Evolutionary conservation across 352 stramenopile species (phyloP), one percentile per base, ranked within the genome.

Genomic region (Phytopythium vexans): DNA sequence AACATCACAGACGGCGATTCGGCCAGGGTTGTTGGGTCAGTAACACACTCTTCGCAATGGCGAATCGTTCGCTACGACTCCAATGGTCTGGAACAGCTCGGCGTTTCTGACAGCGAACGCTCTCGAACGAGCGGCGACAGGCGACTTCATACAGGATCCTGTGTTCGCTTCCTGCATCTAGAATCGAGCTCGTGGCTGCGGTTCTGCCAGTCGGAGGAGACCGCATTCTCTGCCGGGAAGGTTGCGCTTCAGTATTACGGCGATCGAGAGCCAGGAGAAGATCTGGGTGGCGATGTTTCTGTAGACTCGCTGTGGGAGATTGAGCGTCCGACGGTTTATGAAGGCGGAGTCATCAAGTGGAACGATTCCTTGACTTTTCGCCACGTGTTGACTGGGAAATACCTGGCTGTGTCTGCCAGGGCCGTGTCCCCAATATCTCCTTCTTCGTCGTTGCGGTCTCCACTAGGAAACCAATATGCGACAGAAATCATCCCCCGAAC

Each of bases 121-220:
- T 43, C 55, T 40, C 16, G 54, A 8, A 44, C 38, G 6, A 52
- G 6, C 11, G 51, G 50, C 21, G 57, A 66, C 38, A 49, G 44
- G 4, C 65, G 66, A 8, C 63, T 91, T 40, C 71, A 74, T 40
- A 75, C 71, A 34, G 80, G 80, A 3, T 65, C 55, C 4, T 90
- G 80, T 31, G 60, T 90, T 16, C 77, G 80, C 21, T 55, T 90
- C 16, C 66, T 82, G 16, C 80, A 90, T 64, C 49, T 90, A 31
- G 80, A 88, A 55, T 80, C 74, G 4, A 83, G 66, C 32, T 88
- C 73, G 8, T 86, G 78, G 75, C 67, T 90, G 37, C 66, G 75
- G 4, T 77, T 71, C 51, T n/a, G 44, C 42, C 10, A 44, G 15
- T 41, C 32, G 60, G 35, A 16, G 15, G 15, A 50, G 35, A 27